phyloP scores from a whole-genome alignment of 2,329 filamentous ascomycete species.

The Diaporthe amygdali region DNA sequence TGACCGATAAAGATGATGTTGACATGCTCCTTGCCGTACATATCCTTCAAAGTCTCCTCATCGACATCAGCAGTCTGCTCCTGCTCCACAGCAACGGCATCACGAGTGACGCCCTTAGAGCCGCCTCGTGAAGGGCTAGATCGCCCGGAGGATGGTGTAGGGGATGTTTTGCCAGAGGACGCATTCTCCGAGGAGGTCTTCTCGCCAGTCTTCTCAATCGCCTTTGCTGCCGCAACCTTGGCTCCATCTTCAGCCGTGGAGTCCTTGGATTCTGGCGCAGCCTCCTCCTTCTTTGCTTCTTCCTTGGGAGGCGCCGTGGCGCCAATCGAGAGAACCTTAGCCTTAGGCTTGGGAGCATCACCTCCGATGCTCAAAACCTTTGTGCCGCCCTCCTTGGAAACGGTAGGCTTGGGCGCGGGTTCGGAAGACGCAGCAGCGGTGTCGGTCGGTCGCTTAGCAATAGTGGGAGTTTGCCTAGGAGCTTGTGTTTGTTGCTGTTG shows the following conservation, averaged over 20 bases:
- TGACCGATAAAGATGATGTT: constrained; percentile 99
- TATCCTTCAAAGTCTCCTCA: constrained; percentile 81
- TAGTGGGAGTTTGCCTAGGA: constrained; percentile 58
- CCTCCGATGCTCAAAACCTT: constrained; percentile 70
- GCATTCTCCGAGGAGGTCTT: constrained; percentile 42
- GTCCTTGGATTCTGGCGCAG: constrained; percentile 54
- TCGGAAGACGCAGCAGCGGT: constrained; percentile 50
- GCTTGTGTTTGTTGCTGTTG: constrained; percentile 44
- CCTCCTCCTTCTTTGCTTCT: constrained; percentile 47
- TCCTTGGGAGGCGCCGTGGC: constrained; percentile 43
- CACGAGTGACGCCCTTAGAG: constrained; percentile 58
- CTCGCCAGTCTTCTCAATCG: constrained; percentile 86
- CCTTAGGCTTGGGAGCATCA: constrained; percentile 54
- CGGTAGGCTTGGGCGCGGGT: constrained; percentile 54
- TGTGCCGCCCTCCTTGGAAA: constrained; percentile 59
- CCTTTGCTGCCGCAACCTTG: constrained; percentile 86
- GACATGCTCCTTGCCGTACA: constrained; percentile 91
- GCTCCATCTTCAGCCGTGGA: constrained; percentile 71
- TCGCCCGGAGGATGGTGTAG: constrained; percentile 81
- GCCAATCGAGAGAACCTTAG: constrained; percentile 67
- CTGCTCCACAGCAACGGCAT: constrained; percentile 83
- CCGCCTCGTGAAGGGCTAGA: constrained; percentile 76
- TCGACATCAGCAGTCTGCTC: constrained; percentile 79
- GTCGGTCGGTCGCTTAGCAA: constrained; percentile 66
- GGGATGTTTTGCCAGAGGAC: constrained; percentile 73